These are phyloP conservation scores for Perilla frutescens DNA, from an alignment of 257 asterid genomes.

Conservation along the genomic window DNA sequence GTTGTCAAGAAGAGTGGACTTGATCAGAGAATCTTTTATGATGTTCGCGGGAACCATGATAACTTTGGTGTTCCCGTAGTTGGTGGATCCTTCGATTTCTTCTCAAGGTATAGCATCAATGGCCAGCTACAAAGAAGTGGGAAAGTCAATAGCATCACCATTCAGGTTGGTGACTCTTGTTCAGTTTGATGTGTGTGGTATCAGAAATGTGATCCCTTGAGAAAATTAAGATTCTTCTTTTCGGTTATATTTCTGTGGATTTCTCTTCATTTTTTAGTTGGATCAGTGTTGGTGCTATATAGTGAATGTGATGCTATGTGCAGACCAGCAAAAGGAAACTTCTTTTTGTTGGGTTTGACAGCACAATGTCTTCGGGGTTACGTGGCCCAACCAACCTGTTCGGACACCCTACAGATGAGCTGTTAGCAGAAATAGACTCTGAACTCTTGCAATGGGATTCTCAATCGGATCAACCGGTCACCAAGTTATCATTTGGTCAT, in stretches of 20 bases:
- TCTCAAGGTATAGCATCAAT: slow-evolving; percentile 72
- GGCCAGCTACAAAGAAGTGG: slow-evolving; percentile 63
- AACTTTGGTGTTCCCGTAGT: slow-evolving; percentile 79
- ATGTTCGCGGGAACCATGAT: slow-evolving; percentile 96
- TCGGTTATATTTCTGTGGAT: background rate
- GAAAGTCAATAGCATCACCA: slow-evolving; percentile 66
- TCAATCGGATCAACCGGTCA: slow-evolving; percentile 48
- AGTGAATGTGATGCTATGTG: slow-evolving; percentile 38
- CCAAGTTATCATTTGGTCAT: slow-evolving; percentile 87
- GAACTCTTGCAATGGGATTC: slow-evolving; percentile 81
- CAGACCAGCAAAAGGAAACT: slow-evolving; percentile 75
- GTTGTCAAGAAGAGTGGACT: slow-evolving; percentile 80
- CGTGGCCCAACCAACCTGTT: slow-evolving; percentile 96
- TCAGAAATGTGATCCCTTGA: background rate
- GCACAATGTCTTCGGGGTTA: slow-evolving; percentile 72
- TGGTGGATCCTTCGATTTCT: slow-evolving; percentile 76
- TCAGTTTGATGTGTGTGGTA: background rate
- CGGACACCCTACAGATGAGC: slow-evolving; percentile 94
- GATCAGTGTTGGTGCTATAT: slow-evolving; percentile 2
- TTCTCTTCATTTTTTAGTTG: background rate
- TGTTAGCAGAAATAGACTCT: slow-evolving; percentile 60
- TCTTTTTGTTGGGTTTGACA: slow-evolving; percentile 89
- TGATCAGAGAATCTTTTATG: slow-evolving; percentile 63
- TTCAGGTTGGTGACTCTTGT: slow-evolving; percentile 59
- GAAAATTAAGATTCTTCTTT: background rate